These are phyloP conservation scores for Populus hybrid DNA, from an alignment of 441 rosid genomes.

Conservation along the genomic window DNA sequence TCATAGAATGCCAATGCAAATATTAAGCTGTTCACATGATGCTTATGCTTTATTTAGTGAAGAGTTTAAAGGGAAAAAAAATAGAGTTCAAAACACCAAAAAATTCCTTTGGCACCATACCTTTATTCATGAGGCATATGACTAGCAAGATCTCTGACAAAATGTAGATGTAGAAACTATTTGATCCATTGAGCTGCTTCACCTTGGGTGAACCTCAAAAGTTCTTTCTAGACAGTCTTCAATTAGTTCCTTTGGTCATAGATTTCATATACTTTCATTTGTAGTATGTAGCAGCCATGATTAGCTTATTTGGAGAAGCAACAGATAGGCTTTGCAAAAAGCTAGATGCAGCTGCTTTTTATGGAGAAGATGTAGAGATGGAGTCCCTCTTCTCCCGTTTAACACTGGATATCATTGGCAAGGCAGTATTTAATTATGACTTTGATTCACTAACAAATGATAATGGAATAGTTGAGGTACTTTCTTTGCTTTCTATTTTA, in stretches of 20 bases:
- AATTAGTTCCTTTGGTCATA: neutral
- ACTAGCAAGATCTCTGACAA: neutral
- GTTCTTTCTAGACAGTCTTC: neutral
- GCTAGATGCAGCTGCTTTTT: slow-evolving; percentile 73
- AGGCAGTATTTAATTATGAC: slow-evolving; percentile 93
- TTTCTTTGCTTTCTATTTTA: slow-evolving; percentile 4
- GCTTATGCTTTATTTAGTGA: neutral
- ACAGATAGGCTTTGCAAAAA: slow-evolving; percentile 90
- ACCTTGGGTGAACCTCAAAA: neutral
- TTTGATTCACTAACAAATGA: slow-evolving; percentile 92
- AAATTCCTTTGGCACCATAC: neutral
- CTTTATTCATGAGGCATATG: neutral
- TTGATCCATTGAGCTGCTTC: neutral
- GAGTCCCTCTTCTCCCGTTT: slow-evolving; percentile 95
- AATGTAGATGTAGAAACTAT: neutral
- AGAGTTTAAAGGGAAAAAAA: neutral
- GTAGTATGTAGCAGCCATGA: slow-evolving; percentile 96
- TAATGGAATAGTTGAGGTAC: slow-evolving; percentile 93
- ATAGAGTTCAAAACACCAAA: neutral
- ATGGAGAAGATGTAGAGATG: slow-evolving; percentile 89
- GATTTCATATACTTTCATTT: slow-evolving; percentile 18
- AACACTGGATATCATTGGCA: slow-evolving; percentile 93
- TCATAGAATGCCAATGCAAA: too few species aligned
- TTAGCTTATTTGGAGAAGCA: slow-evolving; percentile 80
- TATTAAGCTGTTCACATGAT: neutral